Evolutionary conservation across 495 filamentous ascomycete species (phyloP).

Genomic region (Trichoderma asperelloides): DNA sequence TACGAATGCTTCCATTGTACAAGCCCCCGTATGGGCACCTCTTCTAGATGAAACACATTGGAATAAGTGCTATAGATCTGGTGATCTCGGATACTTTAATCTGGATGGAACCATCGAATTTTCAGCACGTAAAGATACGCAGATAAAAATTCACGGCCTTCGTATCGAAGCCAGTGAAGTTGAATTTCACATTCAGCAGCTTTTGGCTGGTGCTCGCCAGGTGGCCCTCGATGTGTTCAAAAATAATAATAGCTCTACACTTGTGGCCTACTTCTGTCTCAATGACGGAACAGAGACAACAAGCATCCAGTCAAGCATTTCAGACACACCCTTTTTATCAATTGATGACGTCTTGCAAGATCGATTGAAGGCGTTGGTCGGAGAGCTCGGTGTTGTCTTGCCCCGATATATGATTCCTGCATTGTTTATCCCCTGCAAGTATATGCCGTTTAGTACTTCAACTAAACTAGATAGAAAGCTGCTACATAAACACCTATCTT

Average conservation of each 20-base stretch:
- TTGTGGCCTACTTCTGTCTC: conserved; percentile 3
- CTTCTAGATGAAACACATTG: background rate
- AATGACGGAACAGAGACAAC: background rate
- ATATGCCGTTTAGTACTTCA: background rate
- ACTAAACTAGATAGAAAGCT: background rate
- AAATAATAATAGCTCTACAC: background rate
- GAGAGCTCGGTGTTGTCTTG: background rate
- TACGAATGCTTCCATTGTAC: conserved; percentile 10
- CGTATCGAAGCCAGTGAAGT: conserved; percentile 36
- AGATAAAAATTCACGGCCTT: conserved; percentile 19
- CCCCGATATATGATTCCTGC: conserved; percentile 21
- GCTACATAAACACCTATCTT: background rate
- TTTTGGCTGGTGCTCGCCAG: conserved; percentile 20
- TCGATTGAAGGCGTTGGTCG: background rate
- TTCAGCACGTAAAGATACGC: conserved; percentile 38
- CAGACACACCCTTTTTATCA: background rate
- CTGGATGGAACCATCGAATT: background rate
- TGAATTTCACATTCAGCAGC: conserved; percentile 17
- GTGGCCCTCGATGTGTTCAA: conserved; percentile 37
- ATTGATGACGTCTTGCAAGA: background rate
- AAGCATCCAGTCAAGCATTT: background rate
- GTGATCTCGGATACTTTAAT: conserved; percentile 15
- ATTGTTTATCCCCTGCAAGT: conserved; percentile 12
- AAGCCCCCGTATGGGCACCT: background rate
- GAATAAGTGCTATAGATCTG: conserved; percentile 7